A percentile compares a stretch with the other conserved stretches of the same genome.
Evolutionary conservation across 345 rosid species (phyloP).

Genomic region (Dovyalis caffra): DNA sequence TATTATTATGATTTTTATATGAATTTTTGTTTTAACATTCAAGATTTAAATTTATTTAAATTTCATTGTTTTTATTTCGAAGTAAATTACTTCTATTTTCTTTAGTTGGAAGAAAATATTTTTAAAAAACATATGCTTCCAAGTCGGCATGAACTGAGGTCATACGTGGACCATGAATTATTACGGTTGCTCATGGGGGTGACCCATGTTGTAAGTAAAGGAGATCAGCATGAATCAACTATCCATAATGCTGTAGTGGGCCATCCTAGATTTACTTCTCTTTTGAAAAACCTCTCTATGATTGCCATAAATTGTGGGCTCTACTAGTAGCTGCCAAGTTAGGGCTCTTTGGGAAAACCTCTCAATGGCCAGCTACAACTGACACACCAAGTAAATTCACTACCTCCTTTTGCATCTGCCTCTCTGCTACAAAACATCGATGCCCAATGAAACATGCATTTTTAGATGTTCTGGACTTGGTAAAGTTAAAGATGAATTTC

Average conservation of each 20-base stretch:
- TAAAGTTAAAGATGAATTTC: neutral
- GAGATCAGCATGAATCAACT: conserved; percentile 8
- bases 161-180: conserved; percentile 6
- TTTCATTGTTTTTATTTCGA: too few relatives aligned
- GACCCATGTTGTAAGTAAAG: conserved; percentile 3
- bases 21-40: too few relatives aligned
- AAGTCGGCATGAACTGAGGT: neutral
- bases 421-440: neutral
- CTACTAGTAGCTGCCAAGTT: neutral
- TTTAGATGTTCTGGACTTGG: neutral
- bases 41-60: too few relatives aligned
- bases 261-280: conserved; percentile 4
- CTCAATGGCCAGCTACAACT: conserved; percentile 27
- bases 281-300: neutral
- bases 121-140: too few relatives aligned
- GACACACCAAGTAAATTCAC: conserved; percentile 3
- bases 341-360: neutral
- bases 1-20: too few relatives aligned
- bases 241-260: conserved; percentile 15
- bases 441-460: neutral
- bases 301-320: conserved; percentile 13
- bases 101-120: too few relatives aligned
- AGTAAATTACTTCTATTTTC: too few relatives aligned
- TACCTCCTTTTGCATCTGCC: neutral
- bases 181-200: conserved; percentile 1